phyloP scores from a whole-genome alignment of 345 rosid species.

The Carallia pectinifolia region DNA sequence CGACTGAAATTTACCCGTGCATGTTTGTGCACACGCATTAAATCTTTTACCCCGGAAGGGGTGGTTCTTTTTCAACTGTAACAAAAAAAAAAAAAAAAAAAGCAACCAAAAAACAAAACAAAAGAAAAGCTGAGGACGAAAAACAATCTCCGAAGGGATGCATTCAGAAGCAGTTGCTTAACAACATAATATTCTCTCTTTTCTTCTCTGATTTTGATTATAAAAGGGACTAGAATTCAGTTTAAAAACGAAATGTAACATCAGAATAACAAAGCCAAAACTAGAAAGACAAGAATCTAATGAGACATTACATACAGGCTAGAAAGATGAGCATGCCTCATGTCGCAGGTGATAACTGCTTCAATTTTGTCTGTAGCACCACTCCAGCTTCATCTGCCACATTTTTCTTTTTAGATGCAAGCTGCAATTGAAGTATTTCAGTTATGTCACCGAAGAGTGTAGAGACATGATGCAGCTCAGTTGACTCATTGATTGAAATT shows the following conservation, averaged over 20 bases:
- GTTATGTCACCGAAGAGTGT: background rate
- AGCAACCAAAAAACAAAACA: too few relatives aligned
- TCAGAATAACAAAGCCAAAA: background rate
- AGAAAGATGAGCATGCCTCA: slow-evolving; percentile 5
- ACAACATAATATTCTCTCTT: too few relatives aligned
- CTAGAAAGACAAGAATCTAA: background rate
- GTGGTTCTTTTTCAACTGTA: too few relatives aligned
- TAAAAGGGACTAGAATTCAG: background rate
- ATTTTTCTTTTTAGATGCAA: slow-evolving; percentile 83
- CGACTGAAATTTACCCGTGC: too few relatives aligned
- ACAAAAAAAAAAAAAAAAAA: too few relatives aligned
- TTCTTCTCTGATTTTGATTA: background rate
- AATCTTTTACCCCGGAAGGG: too few relatives aligned
- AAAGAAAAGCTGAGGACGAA: too few relatives aligned
- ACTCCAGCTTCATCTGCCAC: slow-evolving; percentile 82
- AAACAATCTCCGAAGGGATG: too few relatives aligned
- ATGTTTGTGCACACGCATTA: too few relatives aligned
- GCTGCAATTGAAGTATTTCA: slow-evolving; percentile 42
- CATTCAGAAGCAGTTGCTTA: too few relatives aligned
- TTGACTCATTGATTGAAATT: too few relatives aligned
- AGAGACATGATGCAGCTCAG: background rate
- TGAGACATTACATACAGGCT: background rate
- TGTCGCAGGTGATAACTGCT: slow-evolving; percentile 41
- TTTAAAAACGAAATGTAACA: background rate
- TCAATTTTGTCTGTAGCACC: slow-evolving; percentile 67